phyloP scores from a whole-genome alignment of 257 asterid genomes.

The Ligustrum vulgare region DNA sequence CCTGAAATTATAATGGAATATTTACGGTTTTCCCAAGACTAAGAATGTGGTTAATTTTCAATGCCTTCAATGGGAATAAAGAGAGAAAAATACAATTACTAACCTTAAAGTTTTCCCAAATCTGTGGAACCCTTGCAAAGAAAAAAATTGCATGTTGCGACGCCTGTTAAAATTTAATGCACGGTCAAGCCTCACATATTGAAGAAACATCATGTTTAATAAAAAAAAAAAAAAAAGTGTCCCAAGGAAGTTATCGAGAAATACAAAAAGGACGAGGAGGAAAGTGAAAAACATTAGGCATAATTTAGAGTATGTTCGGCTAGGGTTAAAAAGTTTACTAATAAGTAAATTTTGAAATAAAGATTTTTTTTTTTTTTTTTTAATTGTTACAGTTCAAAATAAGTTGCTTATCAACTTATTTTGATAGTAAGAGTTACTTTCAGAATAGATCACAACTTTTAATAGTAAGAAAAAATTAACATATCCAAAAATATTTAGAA shows the following conservation, averaged over 20 bases:
- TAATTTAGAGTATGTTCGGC: background rate
- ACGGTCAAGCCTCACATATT: slow-evolving; percentile 6
- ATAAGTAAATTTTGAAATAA: background rate
- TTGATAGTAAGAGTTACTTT: background rate
- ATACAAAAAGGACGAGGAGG: background rate
- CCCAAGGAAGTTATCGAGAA: background rate
- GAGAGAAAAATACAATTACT: background rate
- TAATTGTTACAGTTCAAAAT: background rate
- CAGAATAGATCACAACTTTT: background rate
- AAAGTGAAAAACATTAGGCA: background rate
- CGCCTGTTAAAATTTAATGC: slow-evolving; percentile 54
- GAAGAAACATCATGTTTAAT: background rate
- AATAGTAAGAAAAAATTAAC: background rate
- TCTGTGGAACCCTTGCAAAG: slow-evolving; percentile 93
- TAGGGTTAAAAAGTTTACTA: background rate
- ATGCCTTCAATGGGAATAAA: background rate
- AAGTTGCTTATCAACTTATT: background rate
- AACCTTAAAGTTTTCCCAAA: slow-evolving; percentile 82
- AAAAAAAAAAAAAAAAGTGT: background rate
- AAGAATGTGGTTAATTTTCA: background rate
- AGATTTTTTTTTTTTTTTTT: background rate
- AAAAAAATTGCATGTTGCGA: slow-evolving; percentile 94
- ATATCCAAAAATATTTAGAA: background rate
- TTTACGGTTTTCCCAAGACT: background rate
- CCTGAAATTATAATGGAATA: too few relatives aligned